Conservation (phyloP, 2,329 filamentous ascomycete genomes). For the Exophiala lecanii-corni region DNA sequence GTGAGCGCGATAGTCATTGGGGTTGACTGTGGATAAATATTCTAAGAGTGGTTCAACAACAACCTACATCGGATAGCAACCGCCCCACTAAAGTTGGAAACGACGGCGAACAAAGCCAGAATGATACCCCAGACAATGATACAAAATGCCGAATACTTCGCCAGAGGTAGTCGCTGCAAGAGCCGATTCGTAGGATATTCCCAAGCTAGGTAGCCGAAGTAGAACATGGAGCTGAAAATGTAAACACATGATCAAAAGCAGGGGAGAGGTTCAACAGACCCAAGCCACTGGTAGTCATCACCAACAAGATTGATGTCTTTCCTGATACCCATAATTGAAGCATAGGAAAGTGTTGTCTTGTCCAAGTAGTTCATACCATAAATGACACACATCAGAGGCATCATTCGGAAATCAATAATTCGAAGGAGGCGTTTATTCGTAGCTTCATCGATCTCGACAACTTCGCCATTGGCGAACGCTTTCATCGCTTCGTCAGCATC, state of each 20-base stretch:
- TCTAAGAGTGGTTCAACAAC: not conserved
- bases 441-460: constrained; percentile 51
- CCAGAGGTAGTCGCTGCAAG: constrained; percentile 59
- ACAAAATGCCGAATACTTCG: constrained; percentile 62
- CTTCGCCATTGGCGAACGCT: constrained; percentile 49
- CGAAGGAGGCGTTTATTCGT: constrained; percentile 56
- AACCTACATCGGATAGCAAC: constrained; percentile 52
- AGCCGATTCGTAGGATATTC: constrained; percentile 64
- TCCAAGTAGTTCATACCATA: constrained; percentile 54
- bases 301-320: constrained; percentile 41
- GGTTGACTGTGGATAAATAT: not conserved
- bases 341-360: constrained; percentile 50
- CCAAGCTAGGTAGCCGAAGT: constrained; percentile 49
- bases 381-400: constrained; percentile 56
- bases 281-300: constrained; percentile 50
- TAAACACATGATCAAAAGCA: not conserved
- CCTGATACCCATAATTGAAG: constrained; percentile 51
- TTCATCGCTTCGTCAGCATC: constrained; percentile 60
- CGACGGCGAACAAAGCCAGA: constrained; percentile 59
- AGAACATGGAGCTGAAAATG: constrained; percentile 16
- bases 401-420: constrained; percentile 59
- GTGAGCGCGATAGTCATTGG: not conserved
- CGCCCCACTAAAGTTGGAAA: constrained; percentile 56
- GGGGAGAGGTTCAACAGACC: constrained; percentile 27
- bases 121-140: constrained; percentile 61